Conservation (phyloP, 257 asterid species). For the Ophiorrhiza pumila region DNA sequence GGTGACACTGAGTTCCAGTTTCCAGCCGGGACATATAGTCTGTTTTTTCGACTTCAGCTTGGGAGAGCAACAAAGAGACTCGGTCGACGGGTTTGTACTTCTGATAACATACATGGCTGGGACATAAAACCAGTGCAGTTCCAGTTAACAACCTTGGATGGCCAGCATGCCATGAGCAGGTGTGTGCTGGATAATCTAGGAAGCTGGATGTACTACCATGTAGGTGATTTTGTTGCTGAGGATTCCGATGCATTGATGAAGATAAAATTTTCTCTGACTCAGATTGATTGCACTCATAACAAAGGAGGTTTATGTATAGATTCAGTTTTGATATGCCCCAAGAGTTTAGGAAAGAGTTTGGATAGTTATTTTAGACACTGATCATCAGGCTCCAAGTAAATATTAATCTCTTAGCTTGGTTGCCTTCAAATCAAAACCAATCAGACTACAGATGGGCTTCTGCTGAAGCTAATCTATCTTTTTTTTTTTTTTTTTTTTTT, state of each 20-base stretch:
- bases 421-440: background rate
- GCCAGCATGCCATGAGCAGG: constrained; percentile 41
- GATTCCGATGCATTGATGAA: constrained; percentile 35
- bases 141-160: constrained; percentile 51
- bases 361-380: constrained; percentile 2
- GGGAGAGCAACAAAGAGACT: constrained; percentile 53
- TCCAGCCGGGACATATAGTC: constrained; percentile 63
- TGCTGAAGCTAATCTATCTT: background rate
- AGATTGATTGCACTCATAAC: constrained; percentile 86
- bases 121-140: constrained; percentile 64
- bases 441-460: background rate
- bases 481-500: background rate
- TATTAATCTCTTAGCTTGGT: background rate
- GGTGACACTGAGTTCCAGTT: constrained; percentile 70
- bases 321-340: constrained; percentile 64
- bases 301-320: constrained; percentile 87
- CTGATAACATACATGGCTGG: constrained; percentile 78
- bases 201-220: constrained; percentile 65
- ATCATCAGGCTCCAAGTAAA: background rate
- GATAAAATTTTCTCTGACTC: constrained; percentile 59
- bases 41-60: constrained; percentile 71
- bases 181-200: constrained; percentile 51
- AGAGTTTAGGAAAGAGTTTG: constrained; percentile 38
- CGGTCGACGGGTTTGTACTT: constrained; percentile 47
- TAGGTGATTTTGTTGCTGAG: constrained; percentile 62